Base-by-base conservation (phyloP, 192 early-diverging fungal genomes). In the Coemansia sp. region DNA sequence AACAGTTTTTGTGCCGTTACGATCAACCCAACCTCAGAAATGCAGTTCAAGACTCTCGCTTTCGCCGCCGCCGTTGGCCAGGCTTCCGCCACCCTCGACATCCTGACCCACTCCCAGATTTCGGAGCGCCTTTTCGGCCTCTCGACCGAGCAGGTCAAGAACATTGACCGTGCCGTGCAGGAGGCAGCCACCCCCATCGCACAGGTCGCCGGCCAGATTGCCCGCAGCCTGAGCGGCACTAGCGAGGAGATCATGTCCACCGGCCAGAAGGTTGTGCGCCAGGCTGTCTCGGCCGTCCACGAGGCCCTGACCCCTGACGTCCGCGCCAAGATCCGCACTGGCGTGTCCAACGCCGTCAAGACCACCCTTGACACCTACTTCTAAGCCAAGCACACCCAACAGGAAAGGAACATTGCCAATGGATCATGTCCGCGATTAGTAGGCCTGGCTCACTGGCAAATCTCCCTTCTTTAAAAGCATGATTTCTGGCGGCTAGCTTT, bases 341-440 rank as follows among this genome's bases (percentile, higher is more conserved):
- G 67, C 45, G 67, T 70, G 26, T 56, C 67, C 54, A 70, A 63
- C 67, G 67, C 67, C 38, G 59, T 70, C 67, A 70, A 70, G 67
- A 70, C 67, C 60, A 70, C 67, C 59, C 67, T 70, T 52, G 67
- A 70, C 60, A 70, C 67, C 60, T 70, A 70, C 55, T 53, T 70
- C 60, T 70, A 70, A 70, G 45, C 47, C 44, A 32, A 18, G 16
- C 23, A 13, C 10, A 33, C 32, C 11, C 32, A 33, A 33, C 10
- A 33, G 14, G n/a, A n/a, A n/a, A n/a, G n/a, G n/a, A n/a, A n/a
- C n/a, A n/a, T n/a, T n/a, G n/a, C n/a, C n/a, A n/a, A n/a, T n/a
- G n/a, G n/a, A n/a, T n/a, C n/a, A n/a, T n/a, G n/a, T n/a, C n/a
- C n/a, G n/a, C n/a, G n/a, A n/a, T n/a, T n/a, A n/a, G n/a, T n/a